Conservation (phyloP, 495 filamentous ascomycete genomes). For the Xylaria palmicola region DNA sequence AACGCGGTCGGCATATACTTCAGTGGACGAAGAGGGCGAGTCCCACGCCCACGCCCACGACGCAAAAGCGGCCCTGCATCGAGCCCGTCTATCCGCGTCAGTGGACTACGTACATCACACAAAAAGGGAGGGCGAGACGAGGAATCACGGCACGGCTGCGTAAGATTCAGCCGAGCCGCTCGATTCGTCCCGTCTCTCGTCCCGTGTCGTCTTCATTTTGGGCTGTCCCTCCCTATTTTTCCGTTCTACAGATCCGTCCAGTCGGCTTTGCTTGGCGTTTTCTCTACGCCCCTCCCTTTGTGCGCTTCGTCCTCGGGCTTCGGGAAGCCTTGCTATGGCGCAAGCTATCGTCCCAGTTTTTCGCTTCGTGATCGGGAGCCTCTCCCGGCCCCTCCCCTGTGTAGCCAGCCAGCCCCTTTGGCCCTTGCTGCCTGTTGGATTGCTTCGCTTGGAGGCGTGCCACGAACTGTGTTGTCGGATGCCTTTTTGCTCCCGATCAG, state of each 20-base stretch:
- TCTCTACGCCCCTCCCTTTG: neutral
- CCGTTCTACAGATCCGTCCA: no score
- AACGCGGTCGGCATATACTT: neutral
- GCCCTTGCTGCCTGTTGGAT: neutral
- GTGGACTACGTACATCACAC: conserved; percentile 8
- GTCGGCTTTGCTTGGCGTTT: neutral
- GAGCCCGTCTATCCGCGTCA: no score
- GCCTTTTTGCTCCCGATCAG: neutral
- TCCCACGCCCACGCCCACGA: no score
- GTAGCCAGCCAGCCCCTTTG: neutral
- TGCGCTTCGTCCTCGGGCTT: neutral
- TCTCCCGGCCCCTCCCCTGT: neutral
- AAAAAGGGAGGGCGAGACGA: neutral
- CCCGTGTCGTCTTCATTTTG: no score
- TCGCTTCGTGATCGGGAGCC: neutral
- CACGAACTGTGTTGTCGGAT: no score
- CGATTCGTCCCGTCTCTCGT: no score
- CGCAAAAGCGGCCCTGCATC: no score
- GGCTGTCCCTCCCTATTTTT: no score
- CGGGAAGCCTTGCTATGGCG: neutral
- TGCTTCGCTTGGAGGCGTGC: neutral
- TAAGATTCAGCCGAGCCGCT: neutral
- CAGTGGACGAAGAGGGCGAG: no score
- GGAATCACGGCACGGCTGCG: no score
- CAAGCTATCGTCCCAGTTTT: neutral